These are phyloP conservation scores for Colletotrichum nymphaeae DNA, from an alignment of 2,329 filamentous ascomycete genomes.

Conservation along the genomic window DNA sequence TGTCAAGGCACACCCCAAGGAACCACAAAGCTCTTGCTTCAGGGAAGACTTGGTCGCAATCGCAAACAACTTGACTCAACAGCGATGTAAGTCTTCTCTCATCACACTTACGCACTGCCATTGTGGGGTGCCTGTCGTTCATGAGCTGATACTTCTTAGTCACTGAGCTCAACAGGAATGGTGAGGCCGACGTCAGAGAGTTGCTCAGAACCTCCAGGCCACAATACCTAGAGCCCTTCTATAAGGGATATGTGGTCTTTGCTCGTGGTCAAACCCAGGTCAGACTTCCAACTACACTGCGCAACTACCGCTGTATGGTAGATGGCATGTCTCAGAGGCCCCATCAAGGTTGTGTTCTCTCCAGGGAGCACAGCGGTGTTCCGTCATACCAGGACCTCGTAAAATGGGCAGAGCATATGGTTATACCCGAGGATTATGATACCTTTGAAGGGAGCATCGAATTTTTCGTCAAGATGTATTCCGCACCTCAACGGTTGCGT, in stretches of 20 bases:
- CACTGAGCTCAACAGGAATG: background rate
- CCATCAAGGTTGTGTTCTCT: background rate
- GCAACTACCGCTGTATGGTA: conserved; percentile 1
- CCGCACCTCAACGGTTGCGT: background rate
- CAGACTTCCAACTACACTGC: background rate
- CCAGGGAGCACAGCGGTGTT: background rate
- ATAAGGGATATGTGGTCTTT: background rate
- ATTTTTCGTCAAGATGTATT: conserved; percentile 4
- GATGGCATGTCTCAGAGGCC: background rate
- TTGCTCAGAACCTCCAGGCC: background rate
- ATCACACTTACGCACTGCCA: no score
- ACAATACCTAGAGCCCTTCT: background rate
- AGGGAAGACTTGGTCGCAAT: background rate
- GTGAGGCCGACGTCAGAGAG: background rate
- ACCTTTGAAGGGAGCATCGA: background rate
- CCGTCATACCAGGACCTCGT: background rate
- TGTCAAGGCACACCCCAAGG: background rate
- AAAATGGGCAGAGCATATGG: background rate
- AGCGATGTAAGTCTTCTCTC: background rate
- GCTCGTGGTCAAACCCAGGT: background rate
- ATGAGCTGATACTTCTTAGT: background rate
- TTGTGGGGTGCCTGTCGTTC: no score
- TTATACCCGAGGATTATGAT: background rate
- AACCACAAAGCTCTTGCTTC: background rate
- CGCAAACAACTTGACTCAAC: background rate